These are phyloP conservation scores for Amoebophrya sp. DNA, from an alignment of 169 alveolate species.

Conservation along the genomic window DNA sequence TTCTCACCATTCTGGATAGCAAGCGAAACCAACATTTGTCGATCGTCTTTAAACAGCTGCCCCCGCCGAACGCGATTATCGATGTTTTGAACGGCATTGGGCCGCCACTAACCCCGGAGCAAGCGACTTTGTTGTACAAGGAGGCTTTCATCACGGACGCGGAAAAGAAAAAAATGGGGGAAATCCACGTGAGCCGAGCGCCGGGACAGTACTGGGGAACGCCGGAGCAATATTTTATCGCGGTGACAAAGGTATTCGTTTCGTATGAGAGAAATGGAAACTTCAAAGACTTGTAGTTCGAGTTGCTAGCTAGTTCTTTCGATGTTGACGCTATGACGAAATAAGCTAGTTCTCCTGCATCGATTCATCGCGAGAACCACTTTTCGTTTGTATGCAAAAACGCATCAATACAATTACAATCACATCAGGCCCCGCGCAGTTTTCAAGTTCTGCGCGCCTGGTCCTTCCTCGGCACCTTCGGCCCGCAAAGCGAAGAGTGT, in stretches of 20 bases:
- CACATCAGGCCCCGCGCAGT: neutral
- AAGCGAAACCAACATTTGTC: neutral
- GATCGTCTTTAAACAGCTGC: neutral
- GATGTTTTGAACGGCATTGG: neutral
- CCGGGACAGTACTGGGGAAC: neutral
- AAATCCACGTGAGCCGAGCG: neutral
- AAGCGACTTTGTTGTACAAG: neutral
- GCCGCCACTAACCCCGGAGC: neutral
- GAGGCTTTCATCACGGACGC: neutral
- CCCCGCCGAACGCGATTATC: neutral
- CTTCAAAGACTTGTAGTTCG: no score
- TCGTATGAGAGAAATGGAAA: no score
- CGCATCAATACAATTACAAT: no score
- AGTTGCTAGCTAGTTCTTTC: no score
- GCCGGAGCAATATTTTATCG: neutral
- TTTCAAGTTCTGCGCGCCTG: neutral
- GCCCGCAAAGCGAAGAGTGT: neutral
- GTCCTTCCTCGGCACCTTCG: neutral
- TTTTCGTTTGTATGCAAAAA: no score
- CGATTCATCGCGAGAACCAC: no score
- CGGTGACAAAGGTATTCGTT: conserved; percentile 3
- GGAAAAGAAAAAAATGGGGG: neutral
- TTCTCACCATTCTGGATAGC: neutral
- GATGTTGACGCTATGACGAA: no score
- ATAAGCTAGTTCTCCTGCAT: no score